phyloP scores from a whole-genome alignment of 73 alveolate species.

The Blepharisma stoltei region DNA sequence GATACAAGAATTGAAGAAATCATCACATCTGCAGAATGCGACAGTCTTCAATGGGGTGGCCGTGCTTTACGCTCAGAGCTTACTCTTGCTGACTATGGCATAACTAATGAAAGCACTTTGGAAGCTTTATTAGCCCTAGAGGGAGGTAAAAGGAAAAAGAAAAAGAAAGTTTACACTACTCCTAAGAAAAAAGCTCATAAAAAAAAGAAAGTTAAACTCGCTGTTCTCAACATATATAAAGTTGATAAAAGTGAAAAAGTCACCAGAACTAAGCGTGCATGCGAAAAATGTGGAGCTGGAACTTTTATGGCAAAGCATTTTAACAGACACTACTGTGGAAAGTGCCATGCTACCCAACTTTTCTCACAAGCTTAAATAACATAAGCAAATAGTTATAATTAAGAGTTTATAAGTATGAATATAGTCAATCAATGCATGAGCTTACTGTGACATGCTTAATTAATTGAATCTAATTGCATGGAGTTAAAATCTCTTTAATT shows the following conservation, averaged over 20 bases:
- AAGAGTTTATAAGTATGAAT: too few species aligned
- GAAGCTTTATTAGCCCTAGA: conserved; percentile 54
- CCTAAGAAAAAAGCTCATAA: conserved; percentile 77
- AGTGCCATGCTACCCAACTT: conserved; percentile 36
- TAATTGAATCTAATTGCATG: too few species aligned
- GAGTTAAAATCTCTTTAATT: too few species aligned
- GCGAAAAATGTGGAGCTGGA: conserved; percentile 84
- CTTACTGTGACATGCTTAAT: too few species aligned
- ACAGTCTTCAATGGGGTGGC: conserved; percentile 17
- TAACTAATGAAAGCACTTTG: conserved; percentile 43
- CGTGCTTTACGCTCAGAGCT: not conserved
- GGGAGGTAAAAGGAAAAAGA: conserved; percentile 86
- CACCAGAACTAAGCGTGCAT: conserved; percentile 66
- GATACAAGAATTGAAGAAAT: too few species aligned
- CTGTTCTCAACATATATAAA: conserved; percentile 66
- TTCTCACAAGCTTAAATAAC: too few species aligned
- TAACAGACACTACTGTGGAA: conserved; percentile 85
- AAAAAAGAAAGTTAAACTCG: conserved; percentile 70
- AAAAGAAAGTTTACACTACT: conserved; percentile 74
- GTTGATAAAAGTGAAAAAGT: conserved; percentile 71
- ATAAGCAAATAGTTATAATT: too few species aligned
- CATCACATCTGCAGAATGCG: not conserved
- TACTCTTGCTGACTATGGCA: conserved; percentile 19
- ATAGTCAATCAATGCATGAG: too few species aligned
- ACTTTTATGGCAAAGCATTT: conserved; percentile 81